phyloP scores from a whole-genome alignment of 148 eudicot genomes.

The Cornus kousa region DNA sequence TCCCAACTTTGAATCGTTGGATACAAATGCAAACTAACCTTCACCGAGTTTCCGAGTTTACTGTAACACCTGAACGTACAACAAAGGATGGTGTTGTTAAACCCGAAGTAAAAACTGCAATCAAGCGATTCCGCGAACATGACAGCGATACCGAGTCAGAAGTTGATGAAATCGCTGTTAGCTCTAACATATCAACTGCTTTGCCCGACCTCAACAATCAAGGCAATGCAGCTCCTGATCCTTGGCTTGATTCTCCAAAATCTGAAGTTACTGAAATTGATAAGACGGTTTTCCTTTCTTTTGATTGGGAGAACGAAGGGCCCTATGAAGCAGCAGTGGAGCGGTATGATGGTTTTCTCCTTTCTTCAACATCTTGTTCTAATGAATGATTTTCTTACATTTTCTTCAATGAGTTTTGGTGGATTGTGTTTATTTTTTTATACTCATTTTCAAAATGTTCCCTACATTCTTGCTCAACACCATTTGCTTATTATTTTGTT shows the following conservation, averaged over 20 bases:
- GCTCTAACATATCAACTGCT: slow-evolving; percentile 29
- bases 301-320: slow-evolving; percentile 97
- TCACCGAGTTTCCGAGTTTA: slow-evolving; percentile 88
- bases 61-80: slow-evolving; percentile 52
- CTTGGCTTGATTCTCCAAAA: slow-evolving; percentile 48
- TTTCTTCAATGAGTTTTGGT: background rate
- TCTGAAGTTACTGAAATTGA: slow-evolving; percentile 47
- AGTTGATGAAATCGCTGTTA: slow-evolving; percentile 53
- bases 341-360: slow-evolving; percentile 40
- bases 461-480: background rate
- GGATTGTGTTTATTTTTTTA: background rate
- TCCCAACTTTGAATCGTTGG: slow-evolving; percentile 99
- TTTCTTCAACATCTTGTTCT: slow-evolving; percentile 9
- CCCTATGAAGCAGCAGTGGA: slow-evolving; percentile 92
- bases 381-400: background rate
- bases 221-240: slow-evolving; percentile 43
- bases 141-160: slow-evolving; percentile 84
- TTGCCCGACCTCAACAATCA: slow-evolving; percentile 41
- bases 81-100: slow-evolving; percentile 36
- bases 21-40: slow-evolving; percentile 99
- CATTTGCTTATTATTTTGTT: background rate
- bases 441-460: background rate
- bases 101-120: slow-evolving; percentile 40
- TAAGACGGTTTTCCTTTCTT: slow-evolving; percentile 64
- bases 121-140: slow-evolving; percentile 73